Evolutionary conservation across 2,329 filamentous ascomycete species (phyloP), one percentile per base, ranked within the genome.

Genomic region (Bipolaris zeicola): DNA sequence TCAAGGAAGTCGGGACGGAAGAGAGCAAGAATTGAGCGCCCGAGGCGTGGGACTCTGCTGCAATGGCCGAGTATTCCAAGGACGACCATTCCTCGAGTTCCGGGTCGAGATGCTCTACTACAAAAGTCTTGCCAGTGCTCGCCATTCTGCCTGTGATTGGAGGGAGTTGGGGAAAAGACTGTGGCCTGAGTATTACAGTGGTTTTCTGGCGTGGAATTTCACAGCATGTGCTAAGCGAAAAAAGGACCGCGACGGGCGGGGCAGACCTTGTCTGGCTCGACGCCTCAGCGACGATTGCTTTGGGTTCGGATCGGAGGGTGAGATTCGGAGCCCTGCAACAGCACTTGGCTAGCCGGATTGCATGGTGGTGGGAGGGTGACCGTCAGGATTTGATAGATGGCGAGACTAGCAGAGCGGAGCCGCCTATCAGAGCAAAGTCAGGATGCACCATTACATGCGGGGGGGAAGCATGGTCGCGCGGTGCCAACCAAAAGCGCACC

Each of bases 71-170:
- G 80, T 99, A 99, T 80, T 99, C 95, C 50, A 98, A 85, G 62
- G 91, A 87, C 22, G 95, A 98, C 95, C 95, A 99, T 38, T 87
- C 85, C 33, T 96, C 95, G 28, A 99, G 84, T 78, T 99, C 95
- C 38, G 91, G 89, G 79, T 99, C 95, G 63, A 99, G 87, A 78
- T 99, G 94, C 81, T 98, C 94, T 68, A 98, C 93, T 70, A 98
- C 90, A 79, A 95, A 97, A 41, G 87, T 93, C 78, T 92, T 90
- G 58, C 67, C 70, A 18, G 66, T 41, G 64, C 63, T 60, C 42
- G 72, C 62, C 73, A 76, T 76, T 43, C 59, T 58, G 47, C 50
- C 36, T 47, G 28, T 46, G 44, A 61, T 60, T 54, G 50, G 54
- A 52, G 53, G 49, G 52, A 52, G 31, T 50, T 46, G 64, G 61